A percentile compares a stretch with the other conserved stretches of the same genome.
These are phyloP conservation scores for Malus asiatica DNA, from an alignment of 306 rosid genomes.

Conservation along the genomic window DNA sequence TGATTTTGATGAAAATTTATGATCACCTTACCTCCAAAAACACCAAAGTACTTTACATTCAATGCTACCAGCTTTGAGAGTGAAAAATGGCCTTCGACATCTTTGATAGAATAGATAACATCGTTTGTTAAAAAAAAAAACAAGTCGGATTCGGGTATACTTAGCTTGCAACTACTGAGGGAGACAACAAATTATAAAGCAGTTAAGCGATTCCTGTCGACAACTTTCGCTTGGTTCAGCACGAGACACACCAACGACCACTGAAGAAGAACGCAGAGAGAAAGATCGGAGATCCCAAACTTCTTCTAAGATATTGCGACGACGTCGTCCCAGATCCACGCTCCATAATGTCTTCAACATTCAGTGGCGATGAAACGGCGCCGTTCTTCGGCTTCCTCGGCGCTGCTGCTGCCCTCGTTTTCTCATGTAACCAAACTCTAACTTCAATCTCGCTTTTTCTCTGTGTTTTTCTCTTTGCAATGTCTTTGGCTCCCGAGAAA, in stretches of 20 bases:
- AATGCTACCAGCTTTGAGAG: too few species aligned
- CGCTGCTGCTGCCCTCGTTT: slow-evolving; percentile 84
- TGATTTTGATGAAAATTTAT: too few species aligned
- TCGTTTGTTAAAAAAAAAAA: too few species aligned
- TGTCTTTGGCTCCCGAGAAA: not conserved
- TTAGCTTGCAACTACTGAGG: too few species aligned
- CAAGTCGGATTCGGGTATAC: not conserved
- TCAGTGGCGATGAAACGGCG: slow-evolving; percentile 91
- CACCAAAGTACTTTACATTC: too few species aligned
- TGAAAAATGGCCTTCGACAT: too few species aligned
- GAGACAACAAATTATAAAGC: not conserved
- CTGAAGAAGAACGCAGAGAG: not conserved
- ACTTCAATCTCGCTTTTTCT: not conserved
- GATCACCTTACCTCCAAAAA: too few species aligned
- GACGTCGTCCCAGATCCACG: slow-evolving; percentile 27
- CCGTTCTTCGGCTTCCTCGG: slow-evolving; percentile 90
- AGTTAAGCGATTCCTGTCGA: not conserved
- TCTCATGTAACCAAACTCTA: slow-evolving; percentile 51
- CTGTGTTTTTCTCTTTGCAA: not conserved
- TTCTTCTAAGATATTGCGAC: slow-evolving; percentile 26
- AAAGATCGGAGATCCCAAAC: slow-evolving; percentile 8
- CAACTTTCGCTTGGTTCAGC: slow-evolving; percentile 8
- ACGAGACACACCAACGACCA: not conserved
- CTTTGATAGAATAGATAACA: too few species aligned
- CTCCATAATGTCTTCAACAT: slow-evolving; percentile 40